Conservation (phyloP, 2,329 filamentous ascomycete species). For the Fusarium mundagurra region DNA sequence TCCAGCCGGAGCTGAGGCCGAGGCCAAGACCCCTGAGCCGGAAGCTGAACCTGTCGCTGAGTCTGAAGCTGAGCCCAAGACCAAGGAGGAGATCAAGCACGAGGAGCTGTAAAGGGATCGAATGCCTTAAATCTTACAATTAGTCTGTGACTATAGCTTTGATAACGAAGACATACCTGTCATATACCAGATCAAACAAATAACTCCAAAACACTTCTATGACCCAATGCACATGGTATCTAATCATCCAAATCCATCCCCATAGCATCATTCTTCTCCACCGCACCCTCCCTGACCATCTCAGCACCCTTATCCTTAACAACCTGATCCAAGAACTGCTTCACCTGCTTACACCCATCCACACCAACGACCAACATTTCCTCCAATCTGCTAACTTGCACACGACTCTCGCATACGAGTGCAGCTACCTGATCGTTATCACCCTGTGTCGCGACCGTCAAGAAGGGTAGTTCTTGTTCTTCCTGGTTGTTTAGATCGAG, state of each 20-base stretch:
- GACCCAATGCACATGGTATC: constrained; percentile 19
- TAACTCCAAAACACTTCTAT: constrained; percentile 34
- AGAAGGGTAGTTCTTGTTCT: constrained; percentile 86
- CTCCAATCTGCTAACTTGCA: constrained; percentile 84
- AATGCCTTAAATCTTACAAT: constrained; percentile 22
- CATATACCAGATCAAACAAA: constrained; percentile 31
- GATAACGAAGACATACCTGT: constrained; percentile 34
- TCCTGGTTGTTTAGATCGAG: constrained; percentile 83
- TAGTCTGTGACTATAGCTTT: constrained; percentile 34
- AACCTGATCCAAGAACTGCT: constrained; percentile 81
- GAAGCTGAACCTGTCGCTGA: constrained; percentile 28
- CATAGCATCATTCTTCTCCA: constrained; percentile 59
- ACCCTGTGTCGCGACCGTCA: constrained; percentile 86
- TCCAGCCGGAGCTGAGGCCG: constrained; percentile 25
- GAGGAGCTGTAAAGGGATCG: constrained; percentile 58
- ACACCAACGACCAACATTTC: constrained; percentile 93
- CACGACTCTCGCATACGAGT: constrained; percentile 85
- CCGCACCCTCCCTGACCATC: constrained; percentile 67
- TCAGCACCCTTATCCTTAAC: constrained; percentile 76
- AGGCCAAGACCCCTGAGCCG: constrained; percentile 30
- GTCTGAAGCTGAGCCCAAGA: constrained; percentile 41
- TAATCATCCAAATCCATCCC: constrained; percentile 62
- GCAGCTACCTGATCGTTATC: constrained; percentile 79
- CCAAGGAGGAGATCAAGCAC: constrained; percentile 50
- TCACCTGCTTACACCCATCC: constrained; percentile 89